These are phyloP conservation scores for Aspergillus sp. DNA, from an alignment of 2,329 filamentous ascomycete genomes.

Conservation along the genomic window DNA sequence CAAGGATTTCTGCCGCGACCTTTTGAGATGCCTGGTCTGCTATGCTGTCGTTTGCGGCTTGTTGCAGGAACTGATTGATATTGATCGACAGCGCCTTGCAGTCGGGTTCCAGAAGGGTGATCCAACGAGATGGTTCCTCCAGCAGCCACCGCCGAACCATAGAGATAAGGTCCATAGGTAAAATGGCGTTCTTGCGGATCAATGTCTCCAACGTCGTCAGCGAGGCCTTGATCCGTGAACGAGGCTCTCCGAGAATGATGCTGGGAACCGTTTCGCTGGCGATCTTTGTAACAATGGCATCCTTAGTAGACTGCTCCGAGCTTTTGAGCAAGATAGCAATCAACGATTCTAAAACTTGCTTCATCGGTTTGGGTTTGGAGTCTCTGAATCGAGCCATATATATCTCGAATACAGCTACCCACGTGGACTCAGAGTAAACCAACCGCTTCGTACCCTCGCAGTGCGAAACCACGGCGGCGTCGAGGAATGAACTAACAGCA, in stretches of 20 bases:
- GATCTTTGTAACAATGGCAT: slow-evolving; percentile 22
- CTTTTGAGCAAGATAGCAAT: slow-evolving; percentile 31
- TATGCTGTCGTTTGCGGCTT: slow-evolving; percentile 12
- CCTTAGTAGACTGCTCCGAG: slow-evolving; percentile 18
- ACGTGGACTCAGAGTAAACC: slow-evolving; percentile 32
- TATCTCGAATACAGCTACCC: slow-evolving; percentile 40
- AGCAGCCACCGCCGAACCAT: slow-evolving; percentile 33
- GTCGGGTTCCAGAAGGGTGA: slow-evolving; percentile 29
- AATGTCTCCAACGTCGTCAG: slow-evolving; percentile 36
- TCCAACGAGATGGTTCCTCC: slow-evolving; percentile 30
- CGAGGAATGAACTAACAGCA: slow-evolving; percentile 43
- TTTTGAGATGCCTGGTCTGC: slow-evolving; percentile 6
- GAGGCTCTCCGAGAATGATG: slow-evolving; percentile 38
- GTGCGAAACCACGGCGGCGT: slow-evolving; percentile 33
- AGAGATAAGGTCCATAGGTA: slow-evolving; percentile 27
- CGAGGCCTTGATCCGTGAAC: slow-evolving; percentile 36
- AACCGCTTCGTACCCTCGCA: slow-evolving; percentile 31
- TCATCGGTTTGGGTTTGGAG: slow-evolving; percentile 44
- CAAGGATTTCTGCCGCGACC: slow-evolving; percentile 29
- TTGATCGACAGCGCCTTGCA: slow-evolving; percentile 29
- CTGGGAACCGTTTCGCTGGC: slow-evolving; percentile 30
- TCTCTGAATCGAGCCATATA: slow-evolving; percentile 42
- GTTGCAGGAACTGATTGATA: slow-evolving; percentile 14
- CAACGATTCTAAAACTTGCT: slow-evolving; percentile 43
- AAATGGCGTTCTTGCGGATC: slow-evolving; percentile 36